phyloP scores from a whole-genome alignment of 176 grass and related monocot genomes.

The Lolium perenne region DNA sequence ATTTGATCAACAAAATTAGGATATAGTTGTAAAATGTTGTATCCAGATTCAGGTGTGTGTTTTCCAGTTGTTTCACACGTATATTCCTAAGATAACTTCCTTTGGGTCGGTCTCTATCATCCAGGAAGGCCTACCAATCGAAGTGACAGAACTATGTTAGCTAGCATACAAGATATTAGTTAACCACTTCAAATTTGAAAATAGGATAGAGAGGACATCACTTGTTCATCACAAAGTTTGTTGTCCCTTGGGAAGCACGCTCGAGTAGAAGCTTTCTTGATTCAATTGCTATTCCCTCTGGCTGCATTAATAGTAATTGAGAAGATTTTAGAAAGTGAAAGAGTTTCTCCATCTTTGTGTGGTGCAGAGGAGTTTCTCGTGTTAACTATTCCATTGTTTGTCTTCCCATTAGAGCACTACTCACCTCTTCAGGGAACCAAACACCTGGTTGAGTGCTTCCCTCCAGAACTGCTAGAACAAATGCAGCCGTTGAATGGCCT shows the following conservation, averaged over 20 bases:
- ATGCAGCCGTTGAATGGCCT: constrained; percentile 40
- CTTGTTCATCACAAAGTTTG: constrained; percentile 73
- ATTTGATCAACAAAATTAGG: constrained; percentile 1
- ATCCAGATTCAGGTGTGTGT: background rate
- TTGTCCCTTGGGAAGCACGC: constrained; percentile 65
- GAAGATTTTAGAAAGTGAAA: background rate
- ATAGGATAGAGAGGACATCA: constrained; percentile 12
- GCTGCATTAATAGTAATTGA: constrained; percentile 55
- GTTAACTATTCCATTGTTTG: background rate
- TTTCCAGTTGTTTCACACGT: constrained; percentile 52
- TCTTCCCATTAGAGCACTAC: background rate
- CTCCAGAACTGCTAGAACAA: constrained; percentile 77
- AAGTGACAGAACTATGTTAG: constrained; percentile 42
- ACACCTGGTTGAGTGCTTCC: constrained; percentile 72
- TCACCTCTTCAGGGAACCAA: constrained; percentile 93
- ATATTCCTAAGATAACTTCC: constrained; percentile 83
- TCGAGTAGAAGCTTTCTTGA: constrained; percentile 80
- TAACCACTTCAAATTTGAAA: constrained; percentile 5
- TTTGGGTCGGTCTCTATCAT: constrained; percentile 89
- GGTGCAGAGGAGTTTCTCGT: background rate
- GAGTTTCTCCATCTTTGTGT: background rate
- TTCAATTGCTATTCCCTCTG: constrained; percentile 74
- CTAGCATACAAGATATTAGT: constrained; percentile 4
- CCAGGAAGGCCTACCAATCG: constrained; percentile 73
- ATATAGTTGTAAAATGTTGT: background rate